A percentile compares a stretch with the other conserved stretches of the same genome.
Conservation (phyloP, 345 rosid genomes). For the Hibiscus mutabilis region DNA sequence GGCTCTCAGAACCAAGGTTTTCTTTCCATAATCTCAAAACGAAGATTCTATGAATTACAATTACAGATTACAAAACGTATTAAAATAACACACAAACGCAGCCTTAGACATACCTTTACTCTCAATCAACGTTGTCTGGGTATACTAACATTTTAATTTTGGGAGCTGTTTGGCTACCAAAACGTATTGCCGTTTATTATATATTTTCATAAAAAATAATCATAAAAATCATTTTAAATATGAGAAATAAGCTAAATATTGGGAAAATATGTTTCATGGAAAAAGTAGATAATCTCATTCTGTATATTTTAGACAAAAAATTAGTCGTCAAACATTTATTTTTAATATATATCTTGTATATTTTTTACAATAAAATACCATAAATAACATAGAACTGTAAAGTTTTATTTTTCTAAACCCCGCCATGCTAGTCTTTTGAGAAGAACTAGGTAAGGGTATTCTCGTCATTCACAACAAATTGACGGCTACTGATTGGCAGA, state of each 20-base stretch:
- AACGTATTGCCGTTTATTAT: no score
- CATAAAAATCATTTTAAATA: no score
- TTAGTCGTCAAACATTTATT: no score
- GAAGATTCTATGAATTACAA: conserved; percentile 24
- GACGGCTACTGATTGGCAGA: conserved; percentile 39
- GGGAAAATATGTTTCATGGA: no score
- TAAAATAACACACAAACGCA: conserved; percentile 8
- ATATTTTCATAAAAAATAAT: no score
- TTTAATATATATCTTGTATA: no score
- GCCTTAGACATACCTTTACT: background rate
- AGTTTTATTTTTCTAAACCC: background rate
- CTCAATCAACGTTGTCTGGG: background rate
- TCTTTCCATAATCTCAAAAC: conserved; percentile 25
- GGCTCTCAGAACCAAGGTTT: conserved; percentile 20
- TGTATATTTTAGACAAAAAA: no score
- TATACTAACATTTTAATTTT: no score
- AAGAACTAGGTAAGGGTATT: conserved; percentile 18
- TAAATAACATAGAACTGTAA: conserved; percentile 2
- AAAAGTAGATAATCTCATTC: no score
- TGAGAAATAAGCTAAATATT: no score
- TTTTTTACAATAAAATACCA: background rate
- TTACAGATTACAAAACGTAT: background rate
- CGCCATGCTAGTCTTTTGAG: conserved; percentile 11
- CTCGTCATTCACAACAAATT: conserved; percentile 10
- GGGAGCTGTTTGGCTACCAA: no score